Conservation (phyloP, 768 basidiomycete species). For the Russula brevipes region DNA sequence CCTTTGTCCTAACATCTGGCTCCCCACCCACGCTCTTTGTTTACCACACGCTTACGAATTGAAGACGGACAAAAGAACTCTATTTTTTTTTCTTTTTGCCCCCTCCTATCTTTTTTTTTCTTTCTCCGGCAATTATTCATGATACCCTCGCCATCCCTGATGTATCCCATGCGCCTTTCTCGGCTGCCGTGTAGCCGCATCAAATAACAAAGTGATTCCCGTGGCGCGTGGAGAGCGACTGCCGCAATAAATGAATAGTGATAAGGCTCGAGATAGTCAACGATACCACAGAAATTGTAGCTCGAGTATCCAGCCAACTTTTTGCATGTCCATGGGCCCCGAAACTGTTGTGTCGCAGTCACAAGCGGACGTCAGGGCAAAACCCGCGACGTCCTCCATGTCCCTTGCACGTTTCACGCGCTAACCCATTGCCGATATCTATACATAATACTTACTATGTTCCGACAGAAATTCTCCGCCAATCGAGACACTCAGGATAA, state of each 20-base stretch:
- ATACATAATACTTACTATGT: background rate
- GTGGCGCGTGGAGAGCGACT: conserved; percentile 13
- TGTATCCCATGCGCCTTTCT: conserved; percentile 20
- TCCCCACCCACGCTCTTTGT: conserved; percentile 13
- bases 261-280: no score
- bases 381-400: no score
- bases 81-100: background rate
- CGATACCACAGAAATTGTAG: no score
- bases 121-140: conserved; percentile 23
- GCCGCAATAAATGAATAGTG: background rate
- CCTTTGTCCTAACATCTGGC: conserved; percentile 17
- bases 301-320: no score
- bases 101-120: background rate
- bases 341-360: no score
- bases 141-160: conserved; percentile 26
- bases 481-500: background rate
- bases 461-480: background rate
- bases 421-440: background rate
- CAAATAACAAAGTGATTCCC: conserved; percentile 24
- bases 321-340: no score
- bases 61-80: conserved; percentile 16
- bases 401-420: no score
- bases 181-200: conserved; percentile 23
- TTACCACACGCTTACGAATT: conserved; percentile 8
- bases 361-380: no score